Conservation (phyloP, 2,329 filamentous ascomycete genomes). For the Coleophoma crateriformis region DNA sequence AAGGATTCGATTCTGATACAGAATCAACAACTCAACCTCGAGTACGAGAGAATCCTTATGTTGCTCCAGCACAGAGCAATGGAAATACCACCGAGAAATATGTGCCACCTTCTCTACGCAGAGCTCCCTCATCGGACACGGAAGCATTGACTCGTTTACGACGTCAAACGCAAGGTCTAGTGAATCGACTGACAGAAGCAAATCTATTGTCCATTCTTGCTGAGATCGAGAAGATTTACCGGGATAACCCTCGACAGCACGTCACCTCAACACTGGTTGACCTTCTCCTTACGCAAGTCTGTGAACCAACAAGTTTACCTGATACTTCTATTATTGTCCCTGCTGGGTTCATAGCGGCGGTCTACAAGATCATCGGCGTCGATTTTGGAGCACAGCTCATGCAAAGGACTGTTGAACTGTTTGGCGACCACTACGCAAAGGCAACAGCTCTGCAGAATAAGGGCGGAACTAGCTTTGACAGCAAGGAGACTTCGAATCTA, state of each 20-base stretch:
- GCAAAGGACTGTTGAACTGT: constrained; percentile 69
- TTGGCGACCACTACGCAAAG: constrained; percentile 59
- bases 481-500: constrained; percentile 68
- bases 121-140: constrained; percentile 53
- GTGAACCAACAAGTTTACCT: constrained; percentile 69
- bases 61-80: constrained; percentile 56
- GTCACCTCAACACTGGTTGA: constrained; percentile 78
- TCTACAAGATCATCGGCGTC: constrained; percentile 81
- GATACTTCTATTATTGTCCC: constrained; percentile 90
- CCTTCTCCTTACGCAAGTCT: constrained; percentile 71
- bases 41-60: constrained; percentile 79
- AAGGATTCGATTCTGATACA: constrained; percentile 29
- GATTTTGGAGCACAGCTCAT: constrained; percentile 87
- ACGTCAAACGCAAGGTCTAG: constrained; percentile 77
- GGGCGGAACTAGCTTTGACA: constrained; percentile 29
- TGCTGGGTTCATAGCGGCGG: constrained; percentile 80
- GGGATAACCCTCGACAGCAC: constrained; percentile 77
- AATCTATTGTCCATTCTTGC: constrained; percentile 80
- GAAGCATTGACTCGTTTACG: constrained; percentile 66
- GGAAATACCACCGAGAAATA: constrained; percentile 65
- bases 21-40: constrained; percentile 26
- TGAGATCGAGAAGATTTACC: constrained; percentile 79
- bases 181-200: constrained; percentile 90
- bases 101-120: constrained; percentile 78
- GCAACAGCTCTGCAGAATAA: constrained; percentile 7